Conservation (phyloP, 768 basidiomycete genomes). For the Austroboletus eburneus region DNA sequence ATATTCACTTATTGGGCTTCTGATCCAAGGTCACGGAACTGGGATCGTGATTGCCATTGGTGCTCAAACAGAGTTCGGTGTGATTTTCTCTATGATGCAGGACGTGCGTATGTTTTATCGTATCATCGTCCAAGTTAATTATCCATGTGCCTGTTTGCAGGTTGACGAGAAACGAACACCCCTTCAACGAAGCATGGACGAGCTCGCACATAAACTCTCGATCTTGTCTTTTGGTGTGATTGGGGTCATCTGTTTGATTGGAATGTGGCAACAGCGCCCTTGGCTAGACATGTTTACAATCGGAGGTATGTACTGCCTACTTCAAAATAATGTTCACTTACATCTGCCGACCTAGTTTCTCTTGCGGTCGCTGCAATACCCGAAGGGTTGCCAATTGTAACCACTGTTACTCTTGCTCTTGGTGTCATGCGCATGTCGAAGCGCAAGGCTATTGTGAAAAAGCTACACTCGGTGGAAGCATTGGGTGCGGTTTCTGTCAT, state of each 20-base stretch:
- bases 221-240: slow-evolving; percentile 91
- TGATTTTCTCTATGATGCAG: slow-evolving; percentile 98
- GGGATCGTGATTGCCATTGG: slow-evolving; percentile 89
- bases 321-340: slow-evolving; percentile 2
- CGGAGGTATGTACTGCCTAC: slow-evolving; percentile 59
- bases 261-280: slow-evolving; percentile 75
- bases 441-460: slow-evolving; percentile 95
- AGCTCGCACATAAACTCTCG: slow-evolving; percentile 89
- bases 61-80: slow-evolving; percentile 86
- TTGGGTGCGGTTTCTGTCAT: slow-evolving; percentile 96
- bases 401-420: slow-evolving; percentile 93
- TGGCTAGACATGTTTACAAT: slow-evolving; percentile 99
- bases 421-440: slow-evolving; percentile 94
- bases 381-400: slow-evolving; percentile 94
- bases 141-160: slow-evolving; percentile 19
- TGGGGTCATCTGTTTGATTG: slow-evolving; percentile 88
- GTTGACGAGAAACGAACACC: slow-evolving; percentile 90
- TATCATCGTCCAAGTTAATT: not conserved
- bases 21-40: slow-evolving; percentile 59
- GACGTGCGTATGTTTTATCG: slow-evolving; percentile 50
- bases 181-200: slow-evolving; percentile 92
- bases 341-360: slow-evolving; percentile 57
- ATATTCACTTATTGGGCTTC: not conserved
- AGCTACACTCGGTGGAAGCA: slow-evolving; percentile 91
- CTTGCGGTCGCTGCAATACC: slow-evolving; percentile 98